Base-by-base conservation (phyloP, 192 early-diverging fungal species). In the Umbelopsis sp. region DNA sequence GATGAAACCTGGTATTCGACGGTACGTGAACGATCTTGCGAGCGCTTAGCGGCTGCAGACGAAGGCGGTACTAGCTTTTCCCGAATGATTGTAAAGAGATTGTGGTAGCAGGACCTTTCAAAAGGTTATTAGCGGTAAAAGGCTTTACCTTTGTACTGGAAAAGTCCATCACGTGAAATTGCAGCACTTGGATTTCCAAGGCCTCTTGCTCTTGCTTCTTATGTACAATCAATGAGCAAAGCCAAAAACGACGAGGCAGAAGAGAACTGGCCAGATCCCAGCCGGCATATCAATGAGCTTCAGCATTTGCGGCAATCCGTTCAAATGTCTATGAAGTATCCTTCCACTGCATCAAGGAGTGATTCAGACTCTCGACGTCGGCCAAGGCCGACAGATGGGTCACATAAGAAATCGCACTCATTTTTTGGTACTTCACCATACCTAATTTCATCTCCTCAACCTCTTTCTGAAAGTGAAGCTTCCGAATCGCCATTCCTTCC, bases 281-380 rank as follows among this genome's bases (percentile, higher is more conserved):
- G 31, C 26, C 56, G 56, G 14, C 56, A 62, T 62, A 11, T 62
- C 56, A 62, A 62, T 62, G 56, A 62, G 56, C 56, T 62, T 62
- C 56, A 62, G 31, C 56, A 62, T 17, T 62, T 62, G 56, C 56
- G 56, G 31, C 56, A 62, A 62, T 11, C 56, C 34, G 56, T 62
- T 32, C 56, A 62, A 34, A 32, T 62, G 16, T 31, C 56, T 20
- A 11, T 34, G 20, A 62, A 62, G 17, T 16, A 62, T 32, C 26
- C 56, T 34, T 62, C 31, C 8, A 62, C 56, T 32, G 9, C 26
- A n/a, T 29, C 56, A 32, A 62, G 29, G 26, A 32, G 10, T 14
- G 56, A 62, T 32, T 32, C 56, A 34, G 56, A 62, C 31, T 4
- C 29, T 32, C 56, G 56, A 2, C 26, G 31, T 4, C 56, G 56